Percentiles rank a stretch among this genome's conserved stretches.
Evolutionary conservation across 768 basidiomycete genomes (phyloP).

Genomic region (Amanita molliuscula): DNA sequence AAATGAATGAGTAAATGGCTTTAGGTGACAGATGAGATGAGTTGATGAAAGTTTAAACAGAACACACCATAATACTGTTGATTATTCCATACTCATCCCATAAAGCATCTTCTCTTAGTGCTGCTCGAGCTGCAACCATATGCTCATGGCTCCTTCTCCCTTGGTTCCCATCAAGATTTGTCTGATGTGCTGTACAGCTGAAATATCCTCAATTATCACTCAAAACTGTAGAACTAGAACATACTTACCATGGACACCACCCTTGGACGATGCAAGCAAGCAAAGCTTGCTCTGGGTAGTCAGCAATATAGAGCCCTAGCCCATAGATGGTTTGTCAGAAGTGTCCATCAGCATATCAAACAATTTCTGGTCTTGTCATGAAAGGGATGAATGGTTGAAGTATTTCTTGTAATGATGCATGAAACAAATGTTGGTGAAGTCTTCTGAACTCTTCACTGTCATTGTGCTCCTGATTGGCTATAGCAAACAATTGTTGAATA

Average conservation of each 20-base stretch:
- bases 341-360: background rate
- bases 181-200: background rate
- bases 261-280: background rate
- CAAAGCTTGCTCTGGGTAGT: background rate
- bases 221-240: too few species aligned
- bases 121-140: background rate
- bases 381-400: background rate
- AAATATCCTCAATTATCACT: too few species aligned
- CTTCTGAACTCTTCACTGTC: background rate
- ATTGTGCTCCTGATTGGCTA: background rate
- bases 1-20: background rate
- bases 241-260: background rate
- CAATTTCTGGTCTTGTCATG: background rate
- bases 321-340: background rate
- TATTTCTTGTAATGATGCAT: background rate
- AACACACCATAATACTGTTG: background rate
- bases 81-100: background rate
- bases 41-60: background rate
- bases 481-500: too few species aligned
- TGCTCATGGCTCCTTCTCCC: background rate
- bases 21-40: background rate
- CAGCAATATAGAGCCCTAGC: background rate
- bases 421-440: background rate
- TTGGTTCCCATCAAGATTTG: background rate
- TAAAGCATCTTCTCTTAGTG: background rate